Base-by-base conservation (phyloP, 805 yeast genomes). In the Yarrowia phangngaensis region DNA sequence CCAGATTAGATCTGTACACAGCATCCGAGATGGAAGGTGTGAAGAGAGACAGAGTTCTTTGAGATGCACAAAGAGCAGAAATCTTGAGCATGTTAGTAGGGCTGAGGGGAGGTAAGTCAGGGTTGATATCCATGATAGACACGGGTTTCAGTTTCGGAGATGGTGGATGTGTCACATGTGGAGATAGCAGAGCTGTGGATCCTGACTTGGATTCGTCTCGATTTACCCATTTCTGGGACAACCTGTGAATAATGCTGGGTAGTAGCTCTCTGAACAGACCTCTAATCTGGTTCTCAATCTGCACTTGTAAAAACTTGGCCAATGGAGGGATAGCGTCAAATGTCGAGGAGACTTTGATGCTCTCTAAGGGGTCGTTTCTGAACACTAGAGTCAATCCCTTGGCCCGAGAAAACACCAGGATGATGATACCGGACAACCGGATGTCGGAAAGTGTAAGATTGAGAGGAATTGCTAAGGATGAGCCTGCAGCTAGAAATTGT, bases 371-470 rank as follows among this genome's bases (percentile, higher is more conserved):
- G 64, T 87, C 95, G 64, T 87, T 87, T 57, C 89, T 75, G 67
- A 87, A 87, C 22, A 87, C 95, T 30, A 87, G 68, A 0, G 95
- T 87, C 51, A 87, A 71, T 1, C 95, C 95, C 59, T 85, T 85
- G 3, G 83, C 72, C 58, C 84, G 81, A 20, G 83, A 78, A 62
- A 84, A 87, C 3, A 87, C 95, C 53, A 86, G 78, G 48, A 87
- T 82, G 17, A 89, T 87, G 52, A 88, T 87, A 1, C 95, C 92
- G 51, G 80, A 76, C 46, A 87, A 70, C 56, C 74, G 73, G 53
- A 87, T 80, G 50, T 83, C 80, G 30, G 87, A 76, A 48, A 87
- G 68, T 29, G 82, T 80, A 57, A 87, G 70, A 60, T 83, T 84
- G 56, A 87, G 70, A 4, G 95, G 95, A 45, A 87, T 76, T 13